Percentiles rank a stretch among this genome's conserved stretches.
These are phyloP conservation scores for Raffaelea deltoideospora DNA, from an alignment of 2,329 filamentous ascomycete genomes.

Conservation along the genomic window DNA sequence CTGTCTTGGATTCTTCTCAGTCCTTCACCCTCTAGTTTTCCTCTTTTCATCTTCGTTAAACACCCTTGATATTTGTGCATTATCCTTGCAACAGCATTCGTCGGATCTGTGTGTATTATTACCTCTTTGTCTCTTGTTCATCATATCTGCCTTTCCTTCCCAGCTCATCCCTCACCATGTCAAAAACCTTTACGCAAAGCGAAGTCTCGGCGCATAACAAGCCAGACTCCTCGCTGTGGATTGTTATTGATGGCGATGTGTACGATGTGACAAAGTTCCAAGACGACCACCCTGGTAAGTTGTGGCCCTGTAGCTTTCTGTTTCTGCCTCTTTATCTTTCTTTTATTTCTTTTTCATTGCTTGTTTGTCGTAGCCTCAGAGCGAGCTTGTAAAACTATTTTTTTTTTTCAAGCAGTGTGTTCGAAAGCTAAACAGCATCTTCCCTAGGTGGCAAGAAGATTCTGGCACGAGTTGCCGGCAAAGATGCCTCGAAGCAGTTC, in stretches of 20 bases:
- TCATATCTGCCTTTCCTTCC: constrained; percentile 14
- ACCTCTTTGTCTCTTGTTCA: neutral
- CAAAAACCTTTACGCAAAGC: constrained; percentile 66
- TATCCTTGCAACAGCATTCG: too few relatives aligned
- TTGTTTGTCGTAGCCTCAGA: too few relatives aligned
- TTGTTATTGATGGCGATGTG: constrained; percentile 87
- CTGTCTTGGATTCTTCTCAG: too few relatives aligned
- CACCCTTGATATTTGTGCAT: too few relatives aligned
- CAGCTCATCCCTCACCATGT: constrained; percentile 43
- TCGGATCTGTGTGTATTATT: too few relatives aligned
- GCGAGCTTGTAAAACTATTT: too few relatives aligned
- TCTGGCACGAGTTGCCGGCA: constrained; percentile 45
- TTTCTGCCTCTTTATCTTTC: neutral
- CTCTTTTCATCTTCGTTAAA: neutral
- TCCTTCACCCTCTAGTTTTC: neutral
- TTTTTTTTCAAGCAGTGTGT: too few relatives aligned
- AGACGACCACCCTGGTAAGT: constrained; percentile 72
- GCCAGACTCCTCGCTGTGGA: constrained; percentile 67
- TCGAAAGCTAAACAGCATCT: too few relatives aligned
- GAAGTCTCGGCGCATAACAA: constrained; percentile 92
- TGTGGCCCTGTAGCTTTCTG: too few relatives aligned
- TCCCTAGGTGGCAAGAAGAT: constrained; percentile 55
- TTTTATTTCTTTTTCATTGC: constrained; percentile 12
- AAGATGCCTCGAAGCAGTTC: constrained; percentile 52
- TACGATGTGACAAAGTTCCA: constrained; percentile 88